Base-by-base conservation (phyloP, 2,329 filamentous ascomycete genomes). In the Colletotrichum musicola region DNA sequence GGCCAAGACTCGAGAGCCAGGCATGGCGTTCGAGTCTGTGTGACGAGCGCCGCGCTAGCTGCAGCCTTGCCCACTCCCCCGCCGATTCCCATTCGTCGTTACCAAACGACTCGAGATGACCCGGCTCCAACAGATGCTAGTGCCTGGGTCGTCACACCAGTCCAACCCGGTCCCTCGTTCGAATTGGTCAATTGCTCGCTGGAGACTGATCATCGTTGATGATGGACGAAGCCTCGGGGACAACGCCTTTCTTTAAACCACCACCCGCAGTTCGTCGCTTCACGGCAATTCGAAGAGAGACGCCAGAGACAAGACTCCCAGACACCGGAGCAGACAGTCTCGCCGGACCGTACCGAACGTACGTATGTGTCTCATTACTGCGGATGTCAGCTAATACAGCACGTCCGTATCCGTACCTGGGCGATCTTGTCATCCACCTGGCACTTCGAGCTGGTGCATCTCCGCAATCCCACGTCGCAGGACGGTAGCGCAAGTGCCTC, bases 401-500 rank as follows among this genome's bases (percentile, higher is more conserved):
- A 46, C 38, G 42, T 18, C 49, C 40, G 38, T 54, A 35, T 47
- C 46, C 54, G 18, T 47, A 16, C 62, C 40, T 66, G n/a, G 16
- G 55, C 35, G 42, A 38, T 50, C 38, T 35, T 61, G 61, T 54
- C 54, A 42, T 67, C 50, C 42, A 47, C 46, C 53, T 63, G 46
- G 51, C 50, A 58, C 53, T 66, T 25, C 20, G 22, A 38, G 22
- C 18, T 54, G 27, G 47, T 56, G 30, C 62, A 30, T 51, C 30
- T 62, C 56, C 55, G 22, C 66, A 62, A 46, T 46, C 62, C 56
- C 51, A 56, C 42, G 62, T 62, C 50, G 42, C 66, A 62, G 51
- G 30, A 69, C 50, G 20, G 66, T 66, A 61, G 66, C 62, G 65
- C 47, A 68, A 64, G 53, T 64, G 64, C 64, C 40, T 68, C 64